Evolutionary conservation across 257 asterid species (phyloP), one percentile per base, ranked within the genome.

Genomic region (Solanum appendiculatum): DNA sequence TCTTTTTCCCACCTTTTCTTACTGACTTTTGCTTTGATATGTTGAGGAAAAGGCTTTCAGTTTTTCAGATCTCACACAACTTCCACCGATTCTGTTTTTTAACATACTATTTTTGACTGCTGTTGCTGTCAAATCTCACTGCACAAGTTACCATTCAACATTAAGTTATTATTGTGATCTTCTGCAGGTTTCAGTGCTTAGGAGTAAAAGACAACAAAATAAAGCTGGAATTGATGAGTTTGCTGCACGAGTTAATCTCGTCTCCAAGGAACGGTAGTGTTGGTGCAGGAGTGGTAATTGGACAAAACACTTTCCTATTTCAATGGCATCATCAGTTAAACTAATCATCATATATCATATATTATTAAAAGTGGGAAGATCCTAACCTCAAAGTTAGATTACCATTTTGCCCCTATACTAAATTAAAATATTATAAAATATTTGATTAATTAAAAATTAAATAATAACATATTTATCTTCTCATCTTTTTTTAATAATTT

Each of bases 151-250:
- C n/a, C 42, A 33, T 31, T 70, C 42, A 33, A 16, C 42, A 18
- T 70, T 18, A 16, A 31, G 13, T 84, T 36, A 18, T 89, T 56
- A 74, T 74, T 74, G 48, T 39, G 82, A 75, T 40, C 54, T 40
- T n/a, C n/a, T 77, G 46, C 90, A 93, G 95, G 91, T 89, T 33
- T 93, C 92, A n/a, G 90, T 91, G 39, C 91, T 93, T 36, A 88
- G 96, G 72, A 91, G 94, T 63, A 83, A 87, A 68, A 88, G 86
- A 21, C 89, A 82, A 73, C 93, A 92, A 66, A 89, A 85, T 68
- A 90, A 86, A 86, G 81, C 88, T 46, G 90, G 90, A 25, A 93
- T 88, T 7, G 88, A 90, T 64, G 90, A 91, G 89, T 93, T 93
- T 69, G 93, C 91, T 1, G 92, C 94, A 81, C 88, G 93, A 69